Conservation (phyloP, 2,329 filamentous ascomycete species). For the Fusarium luffae region DNA sequence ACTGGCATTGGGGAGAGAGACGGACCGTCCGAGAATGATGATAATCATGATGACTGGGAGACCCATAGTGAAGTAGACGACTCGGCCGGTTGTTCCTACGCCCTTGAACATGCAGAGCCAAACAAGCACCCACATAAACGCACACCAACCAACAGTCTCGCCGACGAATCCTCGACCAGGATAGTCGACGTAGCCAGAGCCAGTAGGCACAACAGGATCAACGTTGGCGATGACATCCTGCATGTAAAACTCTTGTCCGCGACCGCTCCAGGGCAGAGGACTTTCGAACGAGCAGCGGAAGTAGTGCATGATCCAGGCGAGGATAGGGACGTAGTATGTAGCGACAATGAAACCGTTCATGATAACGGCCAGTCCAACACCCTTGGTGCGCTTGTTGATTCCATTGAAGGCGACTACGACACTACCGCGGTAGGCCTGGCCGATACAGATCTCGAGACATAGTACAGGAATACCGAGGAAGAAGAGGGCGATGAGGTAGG, state of each 20-base stretch:
- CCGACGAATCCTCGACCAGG: neutral
- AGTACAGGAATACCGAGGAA: slow-evolving; percentile 62
- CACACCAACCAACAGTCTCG: neutral
- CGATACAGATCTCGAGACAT: slow-evolving; percentile 71
- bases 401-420: slow-evolving; percentile 61
- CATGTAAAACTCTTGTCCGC: neutral
- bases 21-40: neutral
- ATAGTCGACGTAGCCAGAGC: neutral
- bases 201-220: neutral
- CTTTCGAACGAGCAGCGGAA: slow-evolving; percentile 63
- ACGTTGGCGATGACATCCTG: neutral
- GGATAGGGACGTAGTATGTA: slow-evolving; percentile 64
- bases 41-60: neutral
- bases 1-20: neutral
- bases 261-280: slow-evolving; percentile 61
- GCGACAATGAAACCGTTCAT: slow-evolving; percentile 62
- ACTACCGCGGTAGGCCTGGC: slow-evolving; percentile 67
- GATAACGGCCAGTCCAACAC: slow-evolving; percentile 61
- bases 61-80: slow-evolving; percentile 4
- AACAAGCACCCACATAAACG: neutral
- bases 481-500: slow-evolving; percentile 15
- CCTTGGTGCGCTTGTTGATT: slow-evolving; percentile 59
- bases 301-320: slow-evolving; percentile 66
- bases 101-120: slow-evolving; percentile 4
- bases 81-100: neutral